phyloP scores from a whole-genome alignment of 2,329 filamentous ascomycete species.

The Diaporthe aspalathi region DNA sequence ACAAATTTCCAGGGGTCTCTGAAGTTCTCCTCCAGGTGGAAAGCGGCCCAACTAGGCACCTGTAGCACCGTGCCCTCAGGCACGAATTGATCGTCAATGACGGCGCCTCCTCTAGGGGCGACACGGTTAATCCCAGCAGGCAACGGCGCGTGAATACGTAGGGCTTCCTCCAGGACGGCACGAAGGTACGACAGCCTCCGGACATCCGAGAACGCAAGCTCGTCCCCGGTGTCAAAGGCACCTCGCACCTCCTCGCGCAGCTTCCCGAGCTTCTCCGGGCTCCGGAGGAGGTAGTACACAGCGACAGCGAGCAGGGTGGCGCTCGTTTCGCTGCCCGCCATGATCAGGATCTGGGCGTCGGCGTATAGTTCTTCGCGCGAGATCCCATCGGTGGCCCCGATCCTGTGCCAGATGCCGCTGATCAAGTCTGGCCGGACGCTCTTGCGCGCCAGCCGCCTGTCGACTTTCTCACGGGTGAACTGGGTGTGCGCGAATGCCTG shows the following conservation, averaged over 20 bases:
- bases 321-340: slow-evolving; percentile 40
- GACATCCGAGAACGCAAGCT: slow-evolving; percentile 36
- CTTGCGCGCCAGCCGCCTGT: slow-evolving; percentile 37
- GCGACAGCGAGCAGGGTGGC: slow-evolving; percentile 40
- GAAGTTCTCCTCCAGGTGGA: slow-evolving; percentile 46
- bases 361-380: slow-evolving; percentile 38
- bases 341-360: slow-evolving; percentile 38
- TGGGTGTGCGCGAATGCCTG: slow-evolving; percentile 36
- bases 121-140: slow-evolving; percentile 35
- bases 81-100: slow-evolving; percentile 41
- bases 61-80: slow-evolving; percentile 51
- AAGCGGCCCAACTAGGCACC: slow-evolving; percentile 43
- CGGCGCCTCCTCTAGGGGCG: slow-evolving; percentile 41
- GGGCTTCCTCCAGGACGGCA: slow-evolving; percentile 38
- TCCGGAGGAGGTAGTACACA: slow-evolving; percentile 38
- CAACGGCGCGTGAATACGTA: slow-evolving; percentile 41
- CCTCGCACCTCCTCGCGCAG: slow-evolving; percentile 36
- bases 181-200: slow-evolving; percentile 35
- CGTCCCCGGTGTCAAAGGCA: background rate
- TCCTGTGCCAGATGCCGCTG: slow-evolving; percentile 29
- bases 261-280: slow-evolving; percentile 30
- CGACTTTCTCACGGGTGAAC: slow-evolving; percentile 39
- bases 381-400: slow-evolving; percentile 32
- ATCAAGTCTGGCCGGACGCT: slow-evolving; percentile 36
- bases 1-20: slow-evolving; percentile 44